Evolutionary conservation across 192 early-diverging fungal genomes (phyloP), one percentile per base, ranked within the genome.

Genomic region (Funneliformis mosseae): DNA sequence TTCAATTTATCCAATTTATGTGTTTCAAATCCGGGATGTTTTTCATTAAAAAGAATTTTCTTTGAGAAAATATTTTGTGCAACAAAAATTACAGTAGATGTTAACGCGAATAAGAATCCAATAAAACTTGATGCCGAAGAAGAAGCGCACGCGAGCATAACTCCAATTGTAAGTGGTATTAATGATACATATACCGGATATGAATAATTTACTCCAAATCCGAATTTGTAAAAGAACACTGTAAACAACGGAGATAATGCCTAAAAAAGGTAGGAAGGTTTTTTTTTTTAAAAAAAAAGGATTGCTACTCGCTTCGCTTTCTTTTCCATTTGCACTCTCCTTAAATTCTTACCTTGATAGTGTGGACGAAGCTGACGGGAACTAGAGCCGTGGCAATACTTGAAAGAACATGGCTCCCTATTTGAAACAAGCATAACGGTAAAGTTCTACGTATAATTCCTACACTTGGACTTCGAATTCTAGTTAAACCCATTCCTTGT

Each of bases 171-270:
- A 79, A 97, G 81, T 2, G 94, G 93, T 10, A 96, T 50, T 27
- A 97, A 83, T 9, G 96, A 90, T 2, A 91, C 48, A 77, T 96
- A 97, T 8, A 96, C 95, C 45, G 87, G 86, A n/a, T 78, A 79
- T 23, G 91, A 85, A 81, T 96, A 95, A 28, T 82, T 85, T 64
- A 94, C 90, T 59, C 85, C 62, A 77, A 91, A 95, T 48, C 93
- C 76, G 60, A 94, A 80, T 14, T 92, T 87, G 83, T 95, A 96
- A 41, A 93, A 88, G 25, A 90, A 72, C 6, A 96, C 94, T 5
- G 95, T 97, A 80, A 97, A 96, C 41, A 97, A 85, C 16, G 96
- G 96, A 27, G 94, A 94, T 5, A 96, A 81, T 10, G 96, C 95
- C 89, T 90, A 27, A 12, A 62, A 11, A 74, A 60, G 59, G 14